phyloP scores from a whole-genome alignment of 2,329 filamentous ascomycete genomes.

The Hypoxylon sp. region DNA sequence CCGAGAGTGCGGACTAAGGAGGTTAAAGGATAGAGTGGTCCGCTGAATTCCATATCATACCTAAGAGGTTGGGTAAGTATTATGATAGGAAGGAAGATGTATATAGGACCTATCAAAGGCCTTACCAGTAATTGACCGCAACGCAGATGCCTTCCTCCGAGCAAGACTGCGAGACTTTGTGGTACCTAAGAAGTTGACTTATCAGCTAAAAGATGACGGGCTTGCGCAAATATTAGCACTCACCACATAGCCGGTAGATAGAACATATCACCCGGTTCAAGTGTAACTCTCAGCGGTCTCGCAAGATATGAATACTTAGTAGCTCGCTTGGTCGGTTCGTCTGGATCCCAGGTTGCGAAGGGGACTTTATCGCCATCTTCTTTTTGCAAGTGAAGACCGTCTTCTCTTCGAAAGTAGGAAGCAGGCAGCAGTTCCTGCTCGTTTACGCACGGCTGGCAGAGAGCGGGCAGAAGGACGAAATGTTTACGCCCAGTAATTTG shows the following conservation, averaged over 20 bases:
- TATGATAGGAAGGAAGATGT: neutral
- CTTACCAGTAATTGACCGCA: slow-evolving; percentile 85
- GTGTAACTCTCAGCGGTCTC: slow-evolving; percentile 74
- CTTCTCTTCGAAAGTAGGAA: slow-evolving; percentile 66
- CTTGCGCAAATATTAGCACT: slow-evolving; percentile 53
- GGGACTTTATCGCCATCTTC: slow-evolving; percentile 66
- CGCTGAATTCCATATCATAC: slow-evolving; percentile 85
- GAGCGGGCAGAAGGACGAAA: slow-evolving; percentile 80
- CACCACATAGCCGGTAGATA: slow-evolving; percentile 87
- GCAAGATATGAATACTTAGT: slow-evolving; percentile 74
- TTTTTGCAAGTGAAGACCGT: slow-evolving; percentile 52
- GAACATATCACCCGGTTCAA: slow-evolving; percentile 82
- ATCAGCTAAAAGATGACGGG: slow-evolving; percentile 46
- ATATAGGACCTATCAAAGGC: slow-evolving; percentile 6
- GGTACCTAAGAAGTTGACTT: slow-evolving; percentile 66
- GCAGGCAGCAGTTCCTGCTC: slow-evolving; percentile 71
- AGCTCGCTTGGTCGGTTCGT: slow-evolving; percentile 63
- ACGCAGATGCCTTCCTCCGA: slow-evolving; percentile 79
- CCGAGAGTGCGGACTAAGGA: slow-evolving; percentile 66
- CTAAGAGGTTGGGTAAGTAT: slow-evolving; percentile 56
- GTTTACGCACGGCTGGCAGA: slow-evolving; percentile 77
- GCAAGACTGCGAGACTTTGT: slow-evolving; percentile 83
- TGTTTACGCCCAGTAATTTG: slow-evolving; percentile 81
- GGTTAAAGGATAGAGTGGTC: slow-evolving; percentile 74
- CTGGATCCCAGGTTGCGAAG: slow-evolving; percentile 83